phyloP scores from a whole-genome alignment of 1,284 basidiomycete species.

The Trametes sp. region DNA sequence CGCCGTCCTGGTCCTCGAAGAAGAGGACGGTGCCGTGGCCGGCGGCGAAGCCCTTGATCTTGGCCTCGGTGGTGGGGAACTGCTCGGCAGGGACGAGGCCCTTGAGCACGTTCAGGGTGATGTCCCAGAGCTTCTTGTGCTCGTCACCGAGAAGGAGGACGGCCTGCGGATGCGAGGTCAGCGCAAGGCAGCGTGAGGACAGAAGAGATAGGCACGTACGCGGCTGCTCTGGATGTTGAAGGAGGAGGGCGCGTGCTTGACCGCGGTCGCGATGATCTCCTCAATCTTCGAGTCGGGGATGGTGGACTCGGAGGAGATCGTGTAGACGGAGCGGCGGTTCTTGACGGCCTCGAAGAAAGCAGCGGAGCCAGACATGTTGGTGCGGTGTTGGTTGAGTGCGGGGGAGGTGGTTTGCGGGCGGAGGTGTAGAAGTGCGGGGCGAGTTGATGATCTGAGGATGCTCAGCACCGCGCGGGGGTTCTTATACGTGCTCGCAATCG shows the following conservation, averaged over 20 bases:
- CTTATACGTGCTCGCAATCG: constrained; percentile 18
- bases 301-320: constrained; percentile 32
- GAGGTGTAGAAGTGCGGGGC: constrained; percentile 9
- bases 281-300: constrained; percentile 36
- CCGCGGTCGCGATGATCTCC: constrained; percentile 34
- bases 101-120: constrained; percentile 34
- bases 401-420: not conserved
- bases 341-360: constrained; percentile 36
- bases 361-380: constrained; percentile 32
- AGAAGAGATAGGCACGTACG: constrained; percentile 14
- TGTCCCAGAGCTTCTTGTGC: constrained; percentile 39
- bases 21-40: constrained; percentile 38
- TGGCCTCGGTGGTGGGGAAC: constrained; percentile 33
- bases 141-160: constrained; percentile 36
- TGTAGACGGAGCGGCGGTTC: constrained; percentile 36
- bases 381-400: constrained; percentile 16
- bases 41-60: constrained; percentile 33
- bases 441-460: not conserved
- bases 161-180: constrained; percentile 15
- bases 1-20: constrained; percentile 36
- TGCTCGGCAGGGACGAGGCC: constrained; percentile 34
- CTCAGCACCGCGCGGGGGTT: not conserved
- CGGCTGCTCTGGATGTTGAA: constrained; percentile 39
- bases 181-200: not conserved
- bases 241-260: constrained; percentile 36